These are phyloP conservation scores for Eutrema salsugineum DNA, from an alignment of 441 rosid genomes.

Conservation along the genomic window DNA sequence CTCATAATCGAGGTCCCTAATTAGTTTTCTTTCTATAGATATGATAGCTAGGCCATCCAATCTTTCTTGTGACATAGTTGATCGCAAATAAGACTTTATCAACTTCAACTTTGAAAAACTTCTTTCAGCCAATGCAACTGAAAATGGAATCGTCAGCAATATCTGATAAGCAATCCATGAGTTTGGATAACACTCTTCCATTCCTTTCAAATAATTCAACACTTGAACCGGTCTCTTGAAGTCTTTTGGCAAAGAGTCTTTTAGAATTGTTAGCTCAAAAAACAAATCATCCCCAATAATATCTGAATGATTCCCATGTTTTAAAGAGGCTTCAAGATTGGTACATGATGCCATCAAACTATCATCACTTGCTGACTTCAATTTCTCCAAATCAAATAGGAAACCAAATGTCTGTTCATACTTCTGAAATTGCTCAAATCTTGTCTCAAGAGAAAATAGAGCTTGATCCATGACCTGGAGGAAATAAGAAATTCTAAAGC, in stretches of 20 bases:
- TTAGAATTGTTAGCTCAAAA: background rate
- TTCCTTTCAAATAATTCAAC: background rate
- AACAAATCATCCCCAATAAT: background rate
- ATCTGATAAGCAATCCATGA: background rate
- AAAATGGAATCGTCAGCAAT: background rate
- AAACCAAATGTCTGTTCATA: too few species aligned
- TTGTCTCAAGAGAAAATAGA: too few species aligned
- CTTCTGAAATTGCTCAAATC: too few species aligned
- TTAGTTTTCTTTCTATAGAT: background rate
- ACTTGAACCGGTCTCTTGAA: background rate
- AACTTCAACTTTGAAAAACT: too few species aligned
- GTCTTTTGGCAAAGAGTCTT: background rate
- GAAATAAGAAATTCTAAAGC: too few species aligned
- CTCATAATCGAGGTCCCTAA: background rate
- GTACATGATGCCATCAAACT: background rate
- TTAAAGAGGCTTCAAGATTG: background rate
- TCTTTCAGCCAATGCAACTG: background rate
- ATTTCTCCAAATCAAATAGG: too few species aligned
- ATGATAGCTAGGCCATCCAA: background rate
- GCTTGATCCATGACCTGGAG: too few species aligned
- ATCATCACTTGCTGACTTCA: too few species aligned
- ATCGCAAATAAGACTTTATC: too few species aligned
- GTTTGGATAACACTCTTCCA: background rate
- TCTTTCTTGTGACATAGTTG: too few species aligned
- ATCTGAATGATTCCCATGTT: background rate